phyloP scores from a whole-genome alignment of 345 rosid genomes.

The Punica granatum region DNA sequence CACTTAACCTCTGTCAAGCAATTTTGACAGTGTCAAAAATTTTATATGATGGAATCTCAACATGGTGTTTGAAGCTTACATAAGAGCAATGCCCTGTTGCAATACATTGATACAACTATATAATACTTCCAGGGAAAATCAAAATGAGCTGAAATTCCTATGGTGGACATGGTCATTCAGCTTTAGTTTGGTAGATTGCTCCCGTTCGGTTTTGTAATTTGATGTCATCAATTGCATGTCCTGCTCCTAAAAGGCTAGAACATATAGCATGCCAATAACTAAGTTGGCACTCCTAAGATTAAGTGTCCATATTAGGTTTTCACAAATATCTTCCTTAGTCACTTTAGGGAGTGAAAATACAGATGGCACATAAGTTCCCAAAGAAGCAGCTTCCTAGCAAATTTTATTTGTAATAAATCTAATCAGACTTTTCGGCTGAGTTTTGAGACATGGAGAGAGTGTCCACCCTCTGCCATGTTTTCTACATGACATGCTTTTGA shows the following conservation, averaged over 20 bases:
- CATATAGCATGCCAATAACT: neutral
- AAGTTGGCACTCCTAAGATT: neutral
- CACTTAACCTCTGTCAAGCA: constrained; percentile 58
- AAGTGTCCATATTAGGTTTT: neutral
- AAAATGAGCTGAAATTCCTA: neutral
- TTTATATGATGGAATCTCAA: neutral
- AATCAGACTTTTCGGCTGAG: neutral
- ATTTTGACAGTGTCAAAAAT: neutral
- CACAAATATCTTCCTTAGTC: neutral
- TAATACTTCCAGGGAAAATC: neutral
- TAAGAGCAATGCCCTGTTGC: neutral
- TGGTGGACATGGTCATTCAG: neutral
- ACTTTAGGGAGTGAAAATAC: neutral
- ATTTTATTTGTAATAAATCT: neutral
- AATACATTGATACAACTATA: neutral
- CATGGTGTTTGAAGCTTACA: neutral
- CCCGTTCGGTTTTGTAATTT: neutral
- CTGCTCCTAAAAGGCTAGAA: neutral
- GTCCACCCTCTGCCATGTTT: neutral
- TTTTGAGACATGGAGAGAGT: neutral
- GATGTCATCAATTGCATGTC: neutral
- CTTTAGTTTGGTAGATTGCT: neutral
- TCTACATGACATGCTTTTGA: too few relatives aligned
- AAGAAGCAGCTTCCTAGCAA: neutral
- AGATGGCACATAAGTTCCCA: neutral